These are phyloP conservation scores for Leishmania tropica DNA, from an alignment of 208 protist genomes.

Conservation along the genomic window DNA sequence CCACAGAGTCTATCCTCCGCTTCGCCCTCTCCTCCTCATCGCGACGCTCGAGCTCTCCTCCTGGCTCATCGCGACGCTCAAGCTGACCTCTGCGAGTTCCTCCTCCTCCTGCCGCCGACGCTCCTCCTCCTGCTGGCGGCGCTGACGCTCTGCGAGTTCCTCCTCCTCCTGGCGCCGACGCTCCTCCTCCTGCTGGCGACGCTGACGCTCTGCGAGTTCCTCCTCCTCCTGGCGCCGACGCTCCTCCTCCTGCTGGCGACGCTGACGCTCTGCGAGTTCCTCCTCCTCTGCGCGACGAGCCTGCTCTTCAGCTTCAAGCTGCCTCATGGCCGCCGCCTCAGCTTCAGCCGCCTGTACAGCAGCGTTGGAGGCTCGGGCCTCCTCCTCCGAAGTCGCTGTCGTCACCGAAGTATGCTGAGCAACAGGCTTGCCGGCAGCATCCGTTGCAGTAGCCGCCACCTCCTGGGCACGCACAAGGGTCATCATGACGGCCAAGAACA, in stretches of 20 bases:
- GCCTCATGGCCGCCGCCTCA: neutral
- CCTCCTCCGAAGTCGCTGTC: neutral
- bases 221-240: neutral
- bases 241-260: constrained; percentile 10
- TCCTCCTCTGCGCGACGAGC: neutral
- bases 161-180: neutral
- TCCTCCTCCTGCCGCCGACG: neutral
- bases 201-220: neutral
- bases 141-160: neutral
- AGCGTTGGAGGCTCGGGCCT: neutral
- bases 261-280: neutral
- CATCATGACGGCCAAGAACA: constrained; percentile 13
- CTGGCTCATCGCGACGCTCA: too few species aligned
- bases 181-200: constrained; percentile 13
- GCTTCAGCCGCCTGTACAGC: neutral
- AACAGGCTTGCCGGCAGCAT: neutral
- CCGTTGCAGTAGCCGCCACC: neutral
- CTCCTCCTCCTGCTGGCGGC: constrained; percentile 1
- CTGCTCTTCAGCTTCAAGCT: neutral
- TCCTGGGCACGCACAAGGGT: constrained; percentile 24
- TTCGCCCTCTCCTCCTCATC: constrained; percentile 19
- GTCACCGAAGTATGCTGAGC: neutral
- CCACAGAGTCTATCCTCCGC: constrained; percentile 23
- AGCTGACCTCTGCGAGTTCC: too few species aligned
- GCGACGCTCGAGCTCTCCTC: too few species aligned